Percentiles rank a stretch among this genome's conserved stretches.
These are phyloP conservation scores for Verticillium nonalfalfae DNA, from an alignment of 2,329 filamentous ascomycete genomes.

Conservation along the genomic window DNA sequence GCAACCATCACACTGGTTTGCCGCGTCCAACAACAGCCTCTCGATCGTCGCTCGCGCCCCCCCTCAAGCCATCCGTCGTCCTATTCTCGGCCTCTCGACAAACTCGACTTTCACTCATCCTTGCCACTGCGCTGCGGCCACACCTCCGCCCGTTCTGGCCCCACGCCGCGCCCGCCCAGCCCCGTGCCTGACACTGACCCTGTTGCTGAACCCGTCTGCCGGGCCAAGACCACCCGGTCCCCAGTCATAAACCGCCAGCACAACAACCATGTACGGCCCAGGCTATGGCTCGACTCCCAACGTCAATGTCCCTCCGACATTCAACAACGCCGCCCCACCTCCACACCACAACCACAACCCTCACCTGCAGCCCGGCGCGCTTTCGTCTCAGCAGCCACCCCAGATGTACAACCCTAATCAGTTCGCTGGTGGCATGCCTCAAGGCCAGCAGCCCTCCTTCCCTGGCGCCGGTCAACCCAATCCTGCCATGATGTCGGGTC, in stretches of 20 bases:
- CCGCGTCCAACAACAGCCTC: neutral
- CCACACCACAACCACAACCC: slow-evolving; percentile 25
- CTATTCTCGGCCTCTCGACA: neutral
- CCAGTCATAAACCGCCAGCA: slow-evolving; percentile 9
- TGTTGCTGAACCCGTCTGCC: slow-evolving; percentile 4
- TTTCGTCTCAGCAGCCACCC: slow-evolving; percentile 30
- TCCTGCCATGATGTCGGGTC: slow-evolving; percentile 47
- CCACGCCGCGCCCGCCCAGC: neutral
- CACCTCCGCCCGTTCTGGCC: neutral
- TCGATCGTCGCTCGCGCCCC: neutral
- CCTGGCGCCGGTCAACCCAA: slow-evolving; percentile 40
- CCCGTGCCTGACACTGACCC: slow-evolving; percentile 4
- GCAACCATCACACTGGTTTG: neutral
- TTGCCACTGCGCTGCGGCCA: neutral
- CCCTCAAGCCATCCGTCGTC: neutral
- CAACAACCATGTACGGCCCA: slow-evolving; percentile 44
- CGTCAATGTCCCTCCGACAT: slow-evolving; percentile 45
- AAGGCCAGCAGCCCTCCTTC: slow-evolving; percentile 23
- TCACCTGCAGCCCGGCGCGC: slow-evolving; percentile 37
- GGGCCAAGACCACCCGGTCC: slow-evolving; percentile 1
- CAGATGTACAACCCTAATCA: slow-evolving; percentile 57
- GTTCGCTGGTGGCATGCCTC: slow-evolving; percentile 40
- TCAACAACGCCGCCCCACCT: slow-evolving; percentile 41
- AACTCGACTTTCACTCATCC: neutral
- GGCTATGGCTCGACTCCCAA: slow-evolving; percentile 46